These are phyloP conservation scores for Lentithecium fluviatile DNA, from an alignment of 495 filamentous ascomycete genomes.

Conservation along the genomic window DNA sequence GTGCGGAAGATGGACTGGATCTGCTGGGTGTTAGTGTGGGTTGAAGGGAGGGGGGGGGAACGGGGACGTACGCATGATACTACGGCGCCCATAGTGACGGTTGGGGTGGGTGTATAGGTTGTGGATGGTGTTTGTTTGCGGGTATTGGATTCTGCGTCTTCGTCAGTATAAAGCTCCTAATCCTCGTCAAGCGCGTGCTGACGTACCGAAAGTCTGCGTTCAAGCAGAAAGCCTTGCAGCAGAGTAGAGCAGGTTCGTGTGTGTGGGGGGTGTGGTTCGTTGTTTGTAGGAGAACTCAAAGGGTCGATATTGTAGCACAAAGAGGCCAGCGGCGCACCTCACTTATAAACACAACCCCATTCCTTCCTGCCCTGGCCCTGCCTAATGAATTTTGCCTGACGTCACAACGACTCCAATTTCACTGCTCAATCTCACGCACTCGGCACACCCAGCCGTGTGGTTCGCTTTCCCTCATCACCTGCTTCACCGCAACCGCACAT, in stretches of 20 bases:
- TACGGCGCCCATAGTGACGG: slow-evolving; percentile 84
- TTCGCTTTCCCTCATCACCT: no score
- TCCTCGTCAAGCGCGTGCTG: background rate
- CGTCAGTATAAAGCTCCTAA: background rate
- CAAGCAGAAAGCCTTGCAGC: no score
- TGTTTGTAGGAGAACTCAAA: no score
- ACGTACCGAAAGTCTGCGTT: no score
- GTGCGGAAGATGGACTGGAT: slow-evolving; percentile 74
- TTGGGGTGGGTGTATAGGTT: slow-evolving; percentile 20
- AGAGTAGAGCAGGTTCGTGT: no score
- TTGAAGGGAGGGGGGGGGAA: slow-evolving; percentile 4
- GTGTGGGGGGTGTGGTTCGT: no score
- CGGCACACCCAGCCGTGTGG: background rate
- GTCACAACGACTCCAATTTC: no score
- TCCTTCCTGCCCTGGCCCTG: background rate
- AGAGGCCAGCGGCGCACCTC: background rate
- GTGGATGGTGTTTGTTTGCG: background rate
- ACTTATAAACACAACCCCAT: background rate
- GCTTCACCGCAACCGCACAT: no score
- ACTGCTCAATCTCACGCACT: background rate
- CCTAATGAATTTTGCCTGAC: no score
- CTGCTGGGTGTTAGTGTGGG: slow-evolving; percentile 49
- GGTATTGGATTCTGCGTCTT: background rate
- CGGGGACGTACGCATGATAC: slow-evolving; percentile 81
- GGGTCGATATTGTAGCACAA: background rate